Base-by-base conservation (phyloP, 257 asterid species). In the Paraleonurus japonicus region DNA sequence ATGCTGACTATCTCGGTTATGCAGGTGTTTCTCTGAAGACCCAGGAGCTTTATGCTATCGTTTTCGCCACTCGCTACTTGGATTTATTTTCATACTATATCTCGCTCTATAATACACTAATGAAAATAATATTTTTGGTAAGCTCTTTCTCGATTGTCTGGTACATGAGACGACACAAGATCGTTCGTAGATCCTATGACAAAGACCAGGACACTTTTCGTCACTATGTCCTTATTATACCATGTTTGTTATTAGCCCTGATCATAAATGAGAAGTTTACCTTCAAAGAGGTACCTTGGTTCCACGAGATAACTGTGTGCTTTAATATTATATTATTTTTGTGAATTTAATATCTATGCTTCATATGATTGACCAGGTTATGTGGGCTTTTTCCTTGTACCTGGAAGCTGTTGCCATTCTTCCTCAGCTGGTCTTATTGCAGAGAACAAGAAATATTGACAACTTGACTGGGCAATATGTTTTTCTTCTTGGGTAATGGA, bases 111-210 rank as follows among this genome's bases (percentile, higher is more conserved):
- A 92, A 92, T 51, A 87, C 95, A 6, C 63, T 86, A 3, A 92
- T 92, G 97, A 92, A 92, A 78, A 11, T 92, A 30, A 85, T 92
- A 67, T 92, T 92, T 81, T 67, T 89, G 82, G 96, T 90, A 61
- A 92, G 96, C 81, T 89, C 96, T 69, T 89, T 89, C 84, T 89
- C 96, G 5, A 89, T 92, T 55, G 96, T 92, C 61, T 92, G 96
- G 97, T 91, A 91, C 76, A 89, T 91, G 37, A 89, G 93, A 82
- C 88, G 67, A 72, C 97, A 91, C 86, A 91, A 89, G 86, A 75
- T 89, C 37, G 97, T 91, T 4, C 88, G 95, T 48, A 87, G 97
- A 75, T 89, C 97, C 70, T 91, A 91, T 54, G 96, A 91, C 78
- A 91, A 76, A 77, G 97, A 91, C 30, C 96, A 91, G 74, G 97